Percentiles rank a stretch among this genome's conserved stretches.
phyloP scores from a whole-genome alignment of 805 yeast species.

The Candida ipomoeae region DNA sequence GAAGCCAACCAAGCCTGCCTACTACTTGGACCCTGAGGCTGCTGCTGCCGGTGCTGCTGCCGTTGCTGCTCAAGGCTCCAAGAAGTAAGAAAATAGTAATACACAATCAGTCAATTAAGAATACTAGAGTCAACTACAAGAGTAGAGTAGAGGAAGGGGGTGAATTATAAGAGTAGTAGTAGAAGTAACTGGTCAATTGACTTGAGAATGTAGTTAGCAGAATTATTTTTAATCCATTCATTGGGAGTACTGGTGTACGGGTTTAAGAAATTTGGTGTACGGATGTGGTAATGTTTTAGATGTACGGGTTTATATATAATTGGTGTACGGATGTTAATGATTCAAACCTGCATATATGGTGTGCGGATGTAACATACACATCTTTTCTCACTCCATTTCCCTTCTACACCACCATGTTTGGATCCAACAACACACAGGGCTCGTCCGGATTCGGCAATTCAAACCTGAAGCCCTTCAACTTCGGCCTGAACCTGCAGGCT shows the following conservation, averaged over 20 bases:
- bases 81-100: slow-evolving; percentile 21
- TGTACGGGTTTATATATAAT: not conserved
- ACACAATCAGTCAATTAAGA: not conserved
- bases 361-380: not conserved
- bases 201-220: too few species aligned
- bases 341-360: not conserved
- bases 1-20: slow-evolving; percentile 87
- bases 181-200: too few species aligned
- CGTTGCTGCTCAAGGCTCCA: slow-evolving; percentile 89
- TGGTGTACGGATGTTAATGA: not conserved
- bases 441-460: slow-evolving; percentile 1
- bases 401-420: slow-evolving; percentile 7
- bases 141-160: not conserved
- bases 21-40: slow-evolving; percentile 98
- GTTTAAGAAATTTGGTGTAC: not conserved
- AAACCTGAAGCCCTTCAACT: not conserved
- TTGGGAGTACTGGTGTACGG: not conserved
- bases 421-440: slow-evolving; percentile 4
- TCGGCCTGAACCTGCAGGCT: not conserved
- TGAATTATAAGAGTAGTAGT: too few species aligned
- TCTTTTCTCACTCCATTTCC: slow-evolving; percentile 1
- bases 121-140: too few species aligned
- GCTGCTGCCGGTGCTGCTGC: slow-evolving; percentile 99
- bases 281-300: too few species aligned
- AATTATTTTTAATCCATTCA: too few species aligned